phyloP scores from a whole-genome alignment of 2,329 filamentous ascomycete species.

The Penicillium sp. region DNA sequence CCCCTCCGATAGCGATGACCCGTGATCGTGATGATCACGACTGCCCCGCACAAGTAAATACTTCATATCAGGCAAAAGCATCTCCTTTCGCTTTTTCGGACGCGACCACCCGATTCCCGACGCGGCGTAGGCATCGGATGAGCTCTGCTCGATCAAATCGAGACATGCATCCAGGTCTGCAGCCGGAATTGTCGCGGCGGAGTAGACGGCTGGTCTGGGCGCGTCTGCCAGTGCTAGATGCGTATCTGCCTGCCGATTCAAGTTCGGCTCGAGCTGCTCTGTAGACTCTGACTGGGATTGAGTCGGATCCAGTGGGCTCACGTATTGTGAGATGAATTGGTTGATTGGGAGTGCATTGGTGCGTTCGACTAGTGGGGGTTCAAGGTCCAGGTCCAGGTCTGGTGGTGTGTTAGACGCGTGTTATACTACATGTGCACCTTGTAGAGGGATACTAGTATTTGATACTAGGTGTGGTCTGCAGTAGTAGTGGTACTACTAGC shows the following conservation, averaged over 20 bases:
- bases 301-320: too few species aligned
- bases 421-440: too few species aligned
- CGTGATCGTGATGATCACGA: not conserved
- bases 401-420: conserved; percentile 21
- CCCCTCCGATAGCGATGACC: not conserved
- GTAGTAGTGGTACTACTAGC: not conserved
- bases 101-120: conserved; percentile 61
- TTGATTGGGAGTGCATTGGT: conserved; percentile 45
- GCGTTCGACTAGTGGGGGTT: conserved; percentile 43
- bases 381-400: too few species aligned
- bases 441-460: too few species aligned
- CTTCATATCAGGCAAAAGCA: conserved; percentile 62
- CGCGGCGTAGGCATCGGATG: conserved; percentile 55
- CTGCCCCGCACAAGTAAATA: conserved; percentile 56
- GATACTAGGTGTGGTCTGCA: too few species aligned
- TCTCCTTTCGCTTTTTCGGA: conserved; percentile 59
- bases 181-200: conserved; percentile 41
- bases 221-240: not conserved
- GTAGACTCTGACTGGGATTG: too few species aligned
- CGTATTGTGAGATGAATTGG: conserved; percentile 44
- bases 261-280: too few species aligned
- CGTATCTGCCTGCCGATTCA: too few species aligned
- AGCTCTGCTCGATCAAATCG: conserved; percentile 58
- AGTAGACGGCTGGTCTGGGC: conserved; percentile 35
- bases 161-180: conserved; percentile 56